phyloP scores from a whole-genome alignment of 129 eudicot genomes.

The Calendula officinalis region DNA sequence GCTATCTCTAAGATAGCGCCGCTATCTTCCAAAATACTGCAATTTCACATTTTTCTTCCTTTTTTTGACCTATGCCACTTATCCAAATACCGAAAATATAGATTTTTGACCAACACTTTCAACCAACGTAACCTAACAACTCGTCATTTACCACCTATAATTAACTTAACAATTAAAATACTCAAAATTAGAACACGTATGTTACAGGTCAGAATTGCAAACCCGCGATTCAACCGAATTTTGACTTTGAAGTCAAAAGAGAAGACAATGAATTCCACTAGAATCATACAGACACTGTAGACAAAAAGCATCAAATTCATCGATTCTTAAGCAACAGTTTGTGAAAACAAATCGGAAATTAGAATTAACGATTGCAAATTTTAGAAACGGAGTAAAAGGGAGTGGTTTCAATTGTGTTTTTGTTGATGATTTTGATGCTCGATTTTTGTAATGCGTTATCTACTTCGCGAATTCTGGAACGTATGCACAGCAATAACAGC shows the following conservation, averaged over 20 bases:
- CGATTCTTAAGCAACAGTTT: neutral
- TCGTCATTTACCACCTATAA: no score
- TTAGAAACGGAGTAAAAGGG: slow-evolving; percentile 15
- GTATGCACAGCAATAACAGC: slow-evolving; percentile 11
- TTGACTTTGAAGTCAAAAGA: neutral
- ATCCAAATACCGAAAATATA: no score
- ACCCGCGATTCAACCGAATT: slow-evolving; percentile 13
- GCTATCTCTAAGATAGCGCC: no score
- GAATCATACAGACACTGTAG: neutral
- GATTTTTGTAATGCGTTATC: slow-evolving; percentile 31
- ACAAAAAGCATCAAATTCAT: slow-evolving; percentile 21
- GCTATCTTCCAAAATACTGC: no score
- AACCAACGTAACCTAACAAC: no score
- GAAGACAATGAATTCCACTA: neutral
- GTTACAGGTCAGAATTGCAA: neutral
- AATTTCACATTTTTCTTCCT: no score
- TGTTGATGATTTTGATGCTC: slow-evolving; percentile 14
- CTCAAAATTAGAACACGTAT: no score
- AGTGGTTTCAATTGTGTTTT: slow-evolving; percentile 15
- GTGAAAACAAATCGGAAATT: neutral
- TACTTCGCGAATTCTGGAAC: slow-evolving; percentile 35
- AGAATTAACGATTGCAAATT: slow-evolving; percentile 5
- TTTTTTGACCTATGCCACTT: no score
- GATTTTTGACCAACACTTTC: no score
- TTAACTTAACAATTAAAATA: no score